Conservation (phyloP, 805 yeast genomes). For the Candida taoyuanica region DNA sequence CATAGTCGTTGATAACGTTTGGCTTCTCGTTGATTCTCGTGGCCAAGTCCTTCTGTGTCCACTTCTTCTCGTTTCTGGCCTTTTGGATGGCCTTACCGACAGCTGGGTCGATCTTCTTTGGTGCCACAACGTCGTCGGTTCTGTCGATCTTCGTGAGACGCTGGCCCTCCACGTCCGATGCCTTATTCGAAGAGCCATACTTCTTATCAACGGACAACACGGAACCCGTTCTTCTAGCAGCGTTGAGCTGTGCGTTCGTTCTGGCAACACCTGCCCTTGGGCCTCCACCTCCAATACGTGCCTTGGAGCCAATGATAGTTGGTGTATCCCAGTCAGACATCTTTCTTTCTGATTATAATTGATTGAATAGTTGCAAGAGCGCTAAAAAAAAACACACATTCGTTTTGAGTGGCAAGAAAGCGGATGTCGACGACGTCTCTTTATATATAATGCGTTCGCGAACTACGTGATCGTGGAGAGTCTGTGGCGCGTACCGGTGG, state of each 20-base stretch:
- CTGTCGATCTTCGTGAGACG: slow-evolving; percentile 90
- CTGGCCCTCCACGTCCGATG: slow-evolving; percentile 85
- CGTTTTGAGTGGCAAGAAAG: too few species aligned
- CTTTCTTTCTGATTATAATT: slow-evolving; percentile 1
- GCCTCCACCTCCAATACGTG: slow-evolving; percentile 83
- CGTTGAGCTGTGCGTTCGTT: slow-evolving; percentile 73
- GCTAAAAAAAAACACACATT: too few species aligned
- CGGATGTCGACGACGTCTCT: background rate
- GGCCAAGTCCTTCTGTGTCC: slow-evolving; percentile 96
- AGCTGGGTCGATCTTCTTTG: slow-evolving; percentile 74
- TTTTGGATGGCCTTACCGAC: slow-evolving; percentile 86
- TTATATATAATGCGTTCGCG: background rate
- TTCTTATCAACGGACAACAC: slow-evolving; percentile 92
- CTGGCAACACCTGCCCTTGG: slow-evolving; percentile 84
- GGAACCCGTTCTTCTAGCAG: slow-evolving; percentile 89
- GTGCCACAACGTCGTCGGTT: slow-evolving; percentile 88
- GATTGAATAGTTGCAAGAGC: background rate
- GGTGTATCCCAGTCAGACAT: slow-evolving; percentile 88
- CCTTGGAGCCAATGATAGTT: slow-evolving; percentile 84
- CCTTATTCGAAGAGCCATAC: slow-evolving; percentile 61
- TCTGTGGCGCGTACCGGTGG: background rate
- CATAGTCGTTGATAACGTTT: slow-evolving; percentile 90
- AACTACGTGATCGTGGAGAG: background rate
- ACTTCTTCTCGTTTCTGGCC: slow-evolving; percentile 81
- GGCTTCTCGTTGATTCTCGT: slow-evolving; percentile 95